Evolutionary conservation across 345 rosid species (phyloP).

Genomic region (Stellera chamaejasme): DNA sequence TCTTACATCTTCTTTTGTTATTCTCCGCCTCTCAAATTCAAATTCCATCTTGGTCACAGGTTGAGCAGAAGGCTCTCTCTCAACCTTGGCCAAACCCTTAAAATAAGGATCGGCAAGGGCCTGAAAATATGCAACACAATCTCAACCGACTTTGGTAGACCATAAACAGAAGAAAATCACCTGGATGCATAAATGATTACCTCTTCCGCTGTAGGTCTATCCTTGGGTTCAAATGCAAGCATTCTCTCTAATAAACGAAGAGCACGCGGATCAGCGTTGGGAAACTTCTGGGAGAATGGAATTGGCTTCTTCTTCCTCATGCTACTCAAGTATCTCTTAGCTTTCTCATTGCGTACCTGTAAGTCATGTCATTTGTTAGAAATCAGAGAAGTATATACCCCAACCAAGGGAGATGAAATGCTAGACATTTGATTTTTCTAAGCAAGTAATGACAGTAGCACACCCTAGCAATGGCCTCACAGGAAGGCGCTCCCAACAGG

Average conservation of each 20-base stretch:
- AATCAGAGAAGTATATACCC: no score
- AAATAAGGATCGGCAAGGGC: conserved; percentile 97
- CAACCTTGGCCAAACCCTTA: conserved; percentile 84
- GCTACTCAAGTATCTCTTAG: conserved; percentile 89
- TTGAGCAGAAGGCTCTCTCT: conserved; percentile 94
- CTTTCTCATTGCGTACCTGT: conserved; percentile 96
- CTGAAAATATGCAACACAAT: conserved; percentile 27
- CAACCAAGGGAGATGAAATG: no score
- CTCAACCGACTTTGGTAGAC: conserved; percentile 12
- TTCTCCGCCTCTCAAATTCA: conserved; percentile 92
- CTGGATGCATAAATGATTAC: conserved; percentile 17
- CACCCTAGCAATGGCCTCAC: conserved; percentile 93
- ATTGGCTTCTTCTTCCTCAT: conserved; percentile 87
- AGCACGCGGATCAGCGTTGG: conserved; percentile 89
- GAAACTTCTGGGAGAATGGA: conserved; percentile 82
- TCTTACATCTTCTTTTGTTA: conserved; percentile 91
- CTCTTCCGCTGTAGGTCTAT: conserved; percentile 92
- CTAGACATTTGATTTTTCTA: no score
- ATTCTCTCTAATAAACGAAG: conserved; percentile 79
- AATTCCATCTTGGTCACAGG: conserved; percentile 95
- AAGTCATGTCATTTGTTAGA: no score
- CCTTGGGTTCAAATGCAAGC: conserved; percentile 94
- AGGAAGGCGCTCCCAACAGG: conserved; percentile 84
- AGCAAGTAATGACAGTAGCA: conserved; percentile 13
- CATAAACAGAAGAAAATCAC: conserved; percentile 1